Base-by-base conservation (phyloP, 78 protist species). In the Dictyostelium intermedium region DNA sequence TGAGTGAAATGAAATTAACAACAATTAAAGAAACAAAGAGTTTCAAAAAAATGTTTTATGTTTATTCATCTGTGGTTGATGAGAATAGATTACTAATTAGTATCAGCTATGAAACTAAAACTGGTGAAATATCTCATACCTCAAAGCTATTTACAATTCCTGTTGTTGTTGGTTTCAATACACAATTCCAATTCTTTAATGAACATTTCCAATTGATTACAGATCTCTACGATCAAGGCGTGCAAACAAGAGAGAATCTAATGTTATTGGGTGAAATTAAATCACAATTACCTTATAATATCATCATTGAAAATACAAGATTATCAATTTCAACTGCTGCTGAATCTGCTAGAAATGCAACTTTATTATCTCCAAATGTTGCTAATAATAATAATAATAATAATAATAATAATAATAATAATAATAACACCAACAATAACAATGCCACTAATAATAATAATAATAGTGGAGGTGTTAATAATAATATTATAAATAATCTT, bases 121-220 rank as follows among this genome's bases (percentile, higher is more conserved):
- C 85, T 74, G 84, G 84, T 34, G 94, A 89, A 43, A 89, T 89
- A 2, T 89, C 94, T 20, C 94, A 89, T 47, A 34, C 94, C 5
- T 80, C 87, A 41, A 89, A 89, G 45, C 14, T 78, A 10, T 89
- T 89, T 50, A 69, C 18, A 27, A 63, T 89, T 56, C 94, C 94
- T 5, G 94, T 89, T 1, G 82, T 43, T 0, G 56, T 89, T n/a
- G 94, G 94, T 10, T 80, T 89, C 79, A 53, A 47, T 61, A 60
- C 87, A 25, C 94, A 89, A 70, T 89, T 89, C 82, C 94, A 89
- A 70, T 89, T 74, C 82, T 89, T 80, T 70, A 80, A 70, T 45
- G 63, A 60, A 20, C 73, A 89, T 61, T 89, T 89, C 70, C 85
- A 78, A 81, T 23, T 69, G 9, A 87, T 34, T 14, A 32, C 63